Base-by-base conservation (phyloP, 805 yeast genomes). In the Yamadazyma sp. region DNA sequence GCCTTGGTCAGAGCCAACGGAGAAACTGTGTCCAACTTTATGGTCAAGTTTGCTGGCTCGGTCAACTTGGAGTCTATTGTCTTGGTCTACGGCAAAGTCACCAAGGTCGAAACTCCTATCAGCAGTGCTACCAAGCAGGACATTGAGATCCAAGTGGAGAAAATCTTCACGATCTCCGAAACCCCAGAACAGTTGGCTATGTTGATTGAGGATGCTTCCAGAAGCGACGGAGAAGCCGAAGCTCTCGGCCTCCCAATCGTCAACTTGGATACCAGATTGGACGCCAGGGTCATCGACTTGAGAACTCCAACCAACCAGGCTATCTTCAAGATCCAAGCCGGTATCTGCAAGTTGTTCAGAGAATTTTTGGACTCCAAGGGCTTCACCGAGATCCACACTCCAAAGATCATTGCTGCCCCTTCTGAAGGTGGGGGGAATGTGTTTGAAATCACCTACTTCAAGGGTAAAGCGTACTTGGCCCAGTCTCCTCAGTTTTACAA, bases 341-440 rank as follows among this genome's bases (percentile, higher is more conserved):
- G 91, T 54, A 95, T 93, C 41, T 78, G 91, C 59, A 71, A 73
- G 26, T 70, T 95, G 56, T 93, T 93, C 77, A 80, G 95, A 61
- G 98, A 93, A 70, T 93, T 84, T 60, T 73, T 93, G 55, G 59
- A 66, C 44, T 64, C 63, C 33, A 77, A 70, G 51, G 77, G 77
- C 18, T 93, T 93, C 69, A 78, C 82, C 24, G 99, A 95, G 71
- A 82, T 89, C 52, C 99, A 93, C 69, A 84, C 97, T 9, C 99
- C 99, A 46, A 93, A 93, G 70, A 72, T 93, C 52, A 77, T 91
- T 56, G 96, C 95, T 52, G 88, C 98, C 27, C 85, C 99, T 27
- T 84, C 95, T 45, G 99, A 93, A 73, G 96, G 98, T 66, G 99
- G 99, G 50, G 79, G 98, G 42, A 91, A 88, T 62, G 98, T 93